These are phyloP conservation scores for Xylaria curta DNA, from an alignment of 495 filamentous ascomycete genomes.

Conservation along the genomic window DNA sequence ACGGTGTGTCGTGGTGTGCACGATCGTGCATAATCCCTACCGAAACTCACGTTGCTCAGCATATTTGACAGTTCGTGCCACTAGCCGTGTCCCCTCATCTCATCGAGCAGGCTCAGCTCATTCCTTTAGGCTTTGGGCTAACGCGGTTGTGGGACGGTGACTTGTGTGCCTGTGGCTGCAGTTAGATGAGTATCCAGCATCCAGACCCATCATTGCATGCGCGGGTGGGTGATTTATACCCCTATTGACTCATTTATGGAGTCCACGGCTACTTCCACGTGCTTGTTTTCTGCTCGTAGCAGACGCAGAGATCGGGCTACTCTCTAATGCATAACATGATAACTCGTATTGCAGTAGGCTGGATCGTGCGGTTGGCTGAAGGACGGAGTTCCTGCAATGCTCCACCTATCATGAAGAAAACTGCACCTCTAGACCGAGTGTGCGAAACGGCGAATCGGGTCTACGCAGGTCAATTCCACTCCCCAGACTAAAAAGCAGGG, in stretches of 20 bases:
- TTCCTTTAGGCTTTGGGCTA: background rate
- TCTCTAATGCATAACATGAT: background rate
- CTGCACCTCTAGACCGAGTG: slow-evolving; percentile 84
- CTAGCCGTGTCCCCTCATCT: background rate
- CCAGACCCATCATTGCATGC: slow-evolving; percentile 6
- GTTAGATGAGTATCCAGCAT: background rate
- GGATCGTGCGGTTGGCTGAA: background rate
- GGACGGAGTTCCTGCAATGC: background rate
- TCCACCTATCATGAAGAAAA: slow-evolving; percentile 79
- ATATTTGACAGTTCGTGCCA: background rate
- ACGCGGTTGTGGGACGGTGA: background rate
- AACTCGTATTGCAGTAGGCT: background rate
- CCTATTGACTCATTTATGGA: background rate
- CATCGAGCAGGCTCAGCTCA: background rate
- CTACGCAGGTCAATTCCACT: slow-evolving; percentile 77
- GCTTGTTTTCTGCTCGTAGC: background rate
- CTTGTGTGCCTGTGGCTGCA: background rate
- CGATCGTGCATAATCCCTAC: background rate
- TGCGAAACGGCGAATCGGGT: slow-evolving; percentile 71
- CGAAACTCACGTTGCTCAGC: background rate
- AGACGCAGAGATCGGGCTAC: background rate
- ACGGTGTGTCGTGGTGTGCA: background rate
- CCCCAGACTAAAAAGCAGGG: slow-evolving; percentile 88
- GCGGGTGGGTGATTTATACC: background rate
- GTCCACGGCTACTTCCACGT: slow-evolving; percentile 5